Conservation (phyloP, 2,329 filamentous ascomycete species). For the Pezicula carpinea region DNA sequence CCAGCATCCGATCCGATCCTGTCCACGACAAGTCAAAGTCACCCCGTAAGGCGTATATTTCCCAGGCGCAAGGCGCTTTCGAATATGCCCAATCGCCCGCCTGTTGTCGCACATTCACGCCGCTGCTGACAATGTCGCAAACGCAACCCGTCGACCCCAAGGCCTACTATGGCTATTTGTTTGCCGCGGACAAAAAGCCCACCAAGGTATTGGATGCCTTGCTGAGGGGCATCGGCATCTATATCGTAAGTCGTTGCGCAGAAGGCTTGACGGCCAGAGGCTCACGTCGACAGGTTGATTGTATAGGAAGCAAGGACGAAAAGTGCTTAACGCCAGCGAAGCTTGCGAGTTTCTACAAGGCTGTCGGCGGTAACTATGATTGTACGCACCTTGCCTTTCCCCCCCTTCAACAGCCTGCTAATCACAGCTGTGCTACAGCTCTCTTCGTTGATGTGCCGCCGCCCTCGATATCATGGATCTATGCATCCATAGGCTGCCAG, state of each 20-base stretch:
- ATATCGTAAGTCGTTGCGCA: constrained; percentile 56
- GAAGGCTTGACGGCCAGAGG: neutral
- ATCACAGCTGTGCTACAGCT: constrained; percentile 33
- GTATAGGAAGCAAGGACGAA: constrained; percentile 54
- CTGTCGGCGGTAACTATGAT: constrained; percentile 72
- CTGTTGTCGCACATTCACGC: constrained; percentile 2
- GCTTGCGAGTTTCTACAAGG: constrained; percentile 71
- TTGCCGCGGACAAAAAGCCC: constrained; percentile 62
- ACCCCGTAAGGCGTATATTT: too few species aligned
- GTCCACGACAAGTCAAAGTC: neutral
- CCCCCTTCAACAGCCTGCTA: constrained; percentile 1
- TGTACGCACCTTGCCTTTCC: constrained; percentile 32
- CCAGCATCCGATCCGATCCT: neutral
- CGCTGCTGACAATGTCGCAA: constrained; percentile 14
- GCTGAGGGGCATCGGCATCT: constrained; percentile 60
- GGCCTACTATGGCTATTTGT: constrained; percentile 59
- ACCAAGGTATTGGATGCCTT: constrained; percentile 64
- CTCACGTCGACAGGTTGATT: constrained; percentile 40
- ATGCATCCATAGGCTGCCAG: constrained; percentile 84
- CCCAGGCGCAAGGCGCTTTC: neutral
- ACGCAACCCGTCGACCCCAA: constrained; percentile 19
- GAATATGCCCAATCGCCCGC: constrained; percentile 10
- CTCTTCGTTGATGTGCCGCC: constrained; percentile 75
- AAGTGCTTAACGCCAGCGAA: constrained; percentile 59
- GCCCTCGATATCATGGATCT: constrained; percentile 82